Percentiles rank a stretch among this genome's conserved stretches.
These are phyloP conservation scores for Candida broadrunensis DNA, from an alignment of 805 yeast species.

Conservation along the genomic window DNA sequence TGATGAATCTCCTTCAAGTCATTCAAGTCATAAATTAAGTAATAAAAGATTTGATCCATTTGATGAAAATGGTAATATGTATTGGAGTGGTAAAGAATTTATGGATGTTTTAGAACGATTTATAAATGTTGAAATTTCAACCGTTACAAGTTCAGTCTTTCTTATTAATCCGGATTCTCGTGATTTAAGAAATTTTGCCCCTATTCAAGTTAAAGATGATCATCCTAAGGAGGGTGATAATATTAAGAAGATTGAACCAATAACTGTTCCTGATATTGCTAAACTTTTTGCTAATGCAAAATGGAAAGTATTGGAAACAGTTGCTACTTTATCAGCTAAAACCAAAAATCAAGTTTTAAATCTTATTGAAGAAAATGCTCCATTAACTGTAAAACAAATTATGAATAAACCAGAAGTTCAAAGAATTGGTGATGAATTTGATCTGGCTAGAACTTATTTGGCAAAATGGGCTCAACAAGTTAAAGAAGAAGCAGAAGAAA, in stretches of 20 bases:
- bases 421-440: constrained; percentile 84
- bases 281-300: constrained; percentile 64
- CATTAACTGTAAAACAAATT: constrained; percentile 55
- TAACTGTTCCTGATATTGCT: constrained; percentile 36
- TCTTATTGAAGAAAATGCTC: constrained; percentile 62
- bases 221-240: constrained; percentile 18
- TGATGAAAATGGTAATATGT: constrained; percentile 48
- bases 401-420: constrained; percentile 77
- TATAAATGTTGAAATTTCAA: constrained; percentile 64
- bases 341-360: constrained; percentile 55
- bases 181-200: constrained; percentile 59
- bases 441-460: constrained; percentile 83
- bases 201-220: constrained; percentile 19
- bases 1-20: constrained; percentile 75
- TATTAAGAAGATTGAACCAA: constrained; percentile 9
- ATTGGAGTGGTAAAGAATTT: constrained; percentile 93
- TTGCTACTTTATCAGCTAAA: constrained; percentile 68
- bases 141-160: constrained; percentile 68
- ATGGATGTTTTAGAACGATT: constrained; percentile 50
- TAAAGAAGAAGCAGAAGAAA: constrained; percentile 80
- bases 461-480: constrained; percentile 97
- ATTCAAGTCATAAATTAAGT: constrained; percentile 54
- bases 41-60: constrained; percentile 75
- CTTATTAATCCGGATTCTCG: constrained; percentile 75
- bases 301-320: constrained; percentile 82